Evolutionary conservation across 2,329 filamentous ascomycete genomes (phyloP), one percentile per base, ranked within the genome.

Genomic region (Clarireedia paspali): DNA sequence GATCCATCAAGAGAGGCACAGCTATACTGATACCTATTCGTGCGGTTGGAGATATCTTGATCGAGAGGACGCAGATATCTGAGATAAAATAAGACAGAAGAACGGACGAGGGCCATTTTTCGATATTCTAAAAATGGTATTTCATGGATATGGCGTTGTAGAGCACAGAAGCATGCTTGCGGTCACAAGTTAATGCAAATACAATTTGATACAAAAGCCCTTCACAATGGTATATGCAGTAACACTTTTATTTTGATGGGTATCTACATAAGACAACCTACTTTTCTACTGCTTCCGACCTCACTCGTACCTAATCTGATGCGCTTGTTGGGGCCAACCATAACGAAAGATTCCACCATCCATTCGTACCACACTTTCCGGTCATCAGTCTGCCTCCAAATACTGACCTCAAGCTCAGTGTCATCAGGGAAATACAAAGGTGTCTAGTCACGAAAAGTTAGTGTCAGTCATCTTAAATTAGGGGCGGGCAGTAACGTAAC

Each of bases 321-420:
- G 55, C 85, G 75, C 62, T 76, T 75, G 40, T 77, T 75, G n/a
- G 78, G 78, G 1, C 79, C 79, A 50, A 82, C 72, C 75, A 81
- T 85, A 20, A 78, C 80, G 70, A 85, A 96, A 10, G 88, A 89
- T 71, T 97, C 94, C 2, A 96, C 85, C 59, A 94, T 78, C 94
- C 94, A 99, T 71, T 99, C 94, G 70, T 99, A 99, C 95, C 94
- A 99, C 6, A 99, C 94, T 70, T 89, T 95, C 39, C 87, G 83
- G 69, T 96, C 90, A 68, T 99, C 92, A 0, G 94, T 97, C 72
- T 95, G 89, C 50, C 94, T 82, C 88, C 91, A 96, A 84, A 99
- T 96, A 69, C 85, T 94, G 39, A 96, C 84, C 63, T 95, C 88
- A 4, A 97, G 77, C 70, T 96, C 89, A 0, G 87, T 85, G 62